Evolutionary conservation across 108 stramenopile species (phyloP).

Genomic region (Cyclotella baltica): DNA sequence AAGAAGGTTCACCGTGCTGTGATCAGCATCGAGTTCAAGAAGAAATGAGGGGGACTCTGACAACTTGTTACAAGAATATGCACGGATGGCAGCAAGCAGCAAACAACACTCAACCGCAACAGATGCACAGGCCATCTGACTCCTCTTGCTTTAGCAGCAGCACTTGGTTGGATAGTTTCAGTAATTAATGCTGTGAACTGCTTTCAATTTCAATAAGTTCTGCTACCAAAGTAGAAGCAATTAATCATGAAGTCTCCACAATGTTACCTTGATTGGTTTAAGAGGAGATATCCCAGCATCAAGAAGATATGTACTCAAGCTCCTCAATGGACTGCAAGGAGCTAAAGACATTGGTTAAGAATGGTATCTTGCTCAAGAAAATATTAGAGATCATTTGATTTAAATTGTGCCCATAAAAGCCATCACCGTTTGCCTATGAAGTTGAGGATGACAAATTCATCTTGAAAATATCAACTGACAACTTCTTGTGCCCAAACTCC

Average conservation of each 20-base stretch:
- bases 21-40: conserved; percentile 2
- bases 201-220: conserved; percentile 8
- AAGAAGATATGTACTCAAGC: conserved; percentile 1
- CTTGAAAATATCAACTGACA: neutral
- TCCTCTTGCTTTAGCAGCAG: neutral
- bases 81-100: conserved; percentile 6
- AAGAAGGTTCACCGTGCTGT: neutral
- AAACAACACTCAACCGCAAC: conserved; percentile 18
- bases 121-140: neutral
- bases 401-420: too few relatives aligned
- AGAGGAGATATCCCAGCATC: neutral
- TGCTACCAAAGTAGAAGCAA: neutral
- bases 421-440: too few relatives aligned
- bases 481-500: neutral
- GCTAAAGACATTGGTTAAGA: conserved; percentile 15
- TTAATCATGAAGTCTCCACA: neutral
- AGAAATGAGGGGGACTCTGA: neutral
- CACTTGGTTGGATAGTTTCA: neutral
- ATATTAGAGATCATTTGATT: too few relatives aligned
- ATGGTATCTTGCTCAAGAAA: too few relatives aligned
- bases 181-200: conserved; percentile 10
- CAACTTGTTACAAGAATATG: conserved; percentile 12
- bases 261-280: conserved; percentile 9
- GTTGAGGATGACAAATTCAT: too few relatives aligned
- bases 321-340: conserved; percentile 21